Base-by-base conservation (phyloP, 164 flowering plant species). In the Kalanchoe fedtschenkoi region DNA sequence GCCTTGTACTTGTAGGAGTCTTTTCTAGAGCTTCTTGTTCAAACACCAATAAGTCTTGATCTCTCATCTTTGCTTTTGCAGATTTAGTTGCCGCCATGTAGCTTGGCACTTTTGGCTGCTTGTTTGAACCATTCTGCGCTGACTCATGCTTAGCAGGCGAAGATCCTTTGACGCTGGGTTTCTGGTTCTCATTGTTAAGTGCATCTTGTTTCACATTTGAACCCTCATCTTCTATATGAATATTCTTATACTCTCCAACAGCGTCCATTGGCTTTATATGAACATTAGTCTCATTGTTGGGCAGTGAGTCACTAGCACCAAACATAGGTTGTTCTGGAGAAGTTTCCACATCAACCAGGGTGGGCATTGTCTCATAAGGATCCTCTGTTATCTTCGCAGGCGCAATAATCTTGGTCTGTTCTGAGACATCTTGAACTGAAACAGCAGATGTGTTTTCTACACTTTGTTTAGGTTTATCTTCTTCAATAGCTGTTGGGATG, bases 71-170 rank as follows among this genome's bases (percentile, higher is more conserved):
- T 46, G 93, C 93, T 74, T 87, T 87, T 33, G 93, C 88, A 68
- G 93, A 87, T 78, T 81, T 75, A 70, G 93, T 87, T 65, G 86
- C 80, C 38, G 83, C 83, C 93, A 87, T 87, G 66, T 87, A 93
- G 72, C 99, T 93, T 28, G 99, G 99, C 58, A 90, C n/a, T 9
- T 77, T 70, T 35, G 92, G 86, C 67, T 77, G 78, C 65, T 70
- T 78, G 63, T 78, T 84, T 44, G 76, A 44, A 21, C 81, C 90
- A 69, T 81, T 89, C 64, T 88, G 96, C 8, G 70, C 43, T 63
- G 68, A 68, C 56, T 91, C 95, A 66, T 77, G 83, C 75, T 82
- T 92, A n/a, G 76, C 72, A n/a, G 83, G 71, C 14, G 68, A 66
- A 42, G 91, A 83, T 47, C 77, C 59, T 66, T 81, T 82, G 65